phyloP scores from a whole-genome alignment of 345 rosid genomes.

The Salix arbutifolia region DNA sequence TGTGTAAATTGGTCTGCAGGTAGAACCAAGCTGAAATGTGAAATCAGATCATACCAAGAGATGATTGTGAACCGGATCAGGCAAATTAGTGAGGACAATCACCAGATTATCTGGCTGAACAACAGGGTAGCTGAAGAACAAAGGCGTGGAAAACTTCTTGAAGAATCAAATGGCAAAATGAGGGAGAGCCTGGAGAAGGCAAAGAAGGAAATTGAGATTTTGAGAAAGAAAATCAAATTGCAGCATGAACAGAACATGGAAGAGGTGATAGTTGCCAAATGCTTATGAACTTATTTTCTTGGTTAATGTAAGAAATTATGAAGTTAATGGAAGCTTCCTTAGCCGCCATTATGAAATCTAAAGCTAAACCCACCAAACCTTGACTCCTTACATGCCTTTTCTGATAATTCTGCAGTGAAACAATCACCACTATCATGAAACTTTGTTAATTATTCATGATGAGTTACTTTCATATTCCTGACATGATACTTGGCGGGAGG shows the following conservation, averaged over 20 bases:
- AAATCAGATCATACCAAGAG: constrained; percentile 67
- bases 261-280: constrained; percentile 42
- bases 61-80: constrained; percentile 57
- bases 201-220: constrained; percentile 50
- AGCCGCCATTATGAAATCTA: no score
- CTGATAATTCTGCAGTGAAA: not conserved
- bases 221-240: constrained; percentile 48
- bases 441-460: not conserved
- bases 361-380: not conserved
- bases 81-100: constrained; percentile 63
- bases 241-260: constrained; percentile 59
- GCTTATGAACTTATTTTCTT: not conserved
- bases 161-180: constrained; percentile 44
- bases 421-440: not conserved
- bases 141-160: constrained; percentile 39
- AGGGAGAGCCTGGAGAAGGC: constrained; percentile 55
- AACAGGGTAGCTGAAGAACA: constrained; percentile 38
- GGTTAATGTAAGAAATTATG: no score
- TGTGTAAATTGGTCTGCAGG: constrained; percentile 38
- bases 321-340: no score
- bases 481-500: not conserved
- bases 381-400: not conserved
- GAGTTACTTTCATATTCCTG: not conserved
- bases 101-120: constrained; percentile 52
- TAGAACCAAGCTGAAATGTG: constrained; percentile 53